Conservation (phyloP, 345 rosid species). For the Melaleuca quinquenervia region DNA sequence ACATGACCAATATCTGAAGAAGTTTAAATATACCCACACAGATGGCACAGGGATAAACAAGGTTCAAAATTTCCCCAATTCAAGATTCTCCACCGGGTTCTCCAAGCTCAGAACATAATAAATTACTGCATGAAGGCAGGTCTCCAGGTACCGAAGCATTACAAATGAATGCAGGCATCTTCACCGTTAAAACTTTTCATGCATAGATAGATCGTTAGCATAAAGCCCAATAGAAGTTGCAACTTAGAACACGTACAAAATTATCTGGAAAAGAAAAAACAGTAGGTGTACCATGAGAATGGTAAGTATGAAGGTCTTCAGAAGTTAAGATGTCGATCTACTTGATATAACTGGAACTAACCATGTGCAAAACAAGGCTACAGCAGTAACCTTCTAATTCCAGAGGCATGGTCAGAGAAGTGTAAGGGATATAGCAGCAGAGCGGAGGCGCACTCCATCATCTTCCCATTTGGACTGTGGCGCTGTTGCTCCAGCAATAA, state of each 20-base stretch:
- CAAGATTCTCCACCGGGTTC: background rate
- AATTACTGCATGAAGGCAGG: background rate
- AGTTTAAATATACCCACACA: background rate
- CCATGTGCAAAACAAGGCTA: background rate
- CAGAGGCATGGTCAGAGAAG: slow-evolving; percentile 18
- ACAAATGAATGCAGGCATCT: background rate
- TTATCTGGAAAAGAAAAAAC: background rate
- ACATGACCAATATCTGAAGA: background rate
- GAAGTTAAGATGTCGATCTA: background rate
- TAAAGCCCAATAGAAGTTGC: background rate
- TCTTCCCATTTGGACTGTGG: slow-evolving; percentile 72
- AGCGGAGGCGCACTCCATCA: slow-evolving; percentile 69
- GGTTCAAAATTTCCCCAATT: background rate
- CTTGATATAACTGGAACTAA: background rate
- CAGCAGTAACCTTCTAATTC: background rate
- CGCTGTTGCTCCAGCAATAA: slow-evolving; percentile 85
- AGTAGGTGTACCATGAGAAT: background rate
- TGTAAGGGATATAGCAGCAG: slow-evolving; percentile 69
- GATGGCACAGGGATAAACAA: background rate
- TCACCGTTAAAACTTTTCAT: background rate
- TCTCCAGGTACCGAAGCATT: background rate
- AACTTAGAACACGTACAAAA: background rate
- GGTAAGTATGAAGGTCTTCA: background rate
- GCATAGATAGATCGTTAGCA: background rate
- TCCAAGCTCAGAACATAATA: background rate